A percentile compares a stretch with the other conserved stretches of the same genome.
phyloP scores from a whole-genome alignment of 2,329 filamentous ascomycete genomes.

The Fusarium tuaranense region DNA sequence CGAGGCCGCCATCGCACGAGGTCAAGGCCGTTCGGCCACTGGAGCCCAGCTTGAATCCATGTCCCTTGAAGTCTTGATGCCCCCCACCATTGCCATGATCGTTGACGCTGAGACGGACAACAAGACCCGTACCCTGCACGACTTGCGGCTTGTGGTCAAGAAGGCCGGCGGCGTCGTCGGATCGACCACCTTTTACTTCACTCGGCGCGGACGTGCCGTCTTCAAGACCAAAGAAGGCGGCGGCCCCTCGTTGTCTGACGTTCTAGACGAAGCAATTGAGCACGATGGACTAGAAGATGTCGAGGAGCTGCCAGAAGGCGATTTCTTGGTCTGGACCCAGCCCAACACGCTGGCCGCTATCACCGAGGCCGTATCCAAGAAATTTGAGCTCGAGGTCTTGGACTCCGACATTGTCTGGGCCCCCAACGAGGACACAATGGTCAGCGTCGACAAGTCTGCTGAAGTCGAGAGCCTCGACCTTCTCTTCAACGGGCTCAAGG shows the following conservation, averaged over 20 bases:
- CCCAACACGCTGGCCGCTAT: constrained; percentile 49
- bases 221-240: constrained; percentile 68
- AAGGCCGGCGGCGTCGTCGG: constrained; percentile 76
- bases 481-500: constrained; percentile 71
- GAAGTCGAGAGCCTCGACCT: constrained; percentile 68
- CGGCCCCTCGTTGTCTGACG: constrained; percentile 71
- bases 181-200: constrained; percentile 86
- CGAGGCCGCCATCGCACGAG: constrained; percentile 86
- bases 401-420: constrained; percentile 87
- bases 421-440: constrained; percentile 82
- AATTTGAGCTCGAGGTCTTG: constrained; percentile 74
- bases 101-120: constrained; percentile 90
- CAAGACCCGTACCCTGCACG: constrained; percentile 78
- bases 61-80: constrained; percentile 84
- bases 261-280: constrained; percentile 87
- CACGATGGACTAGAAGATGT: constrained; percentile 81
- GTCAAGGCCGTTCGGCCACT: constrained; percentile 82
- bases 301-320: constrained; percentile 74
- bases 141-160: constrained; percentile 79
- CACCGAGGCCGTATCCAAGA: constrained; percentile 65
- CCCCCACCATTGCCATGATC: constrained; percentile 80
- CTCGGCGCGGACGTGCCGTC: constrained; percentile 79
- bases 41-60: constrained; percentile 82
- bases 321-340: constrained; percentile 70
- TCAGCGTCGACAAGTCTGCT: constrained; percentile 69